A percentile compares a stretch with the other conserved stretches of the same genome.
phyloP scores from a whole-genome alignment of 768 basidiomycete species.

The Porpolomopsis calyptriformis region DNA sequence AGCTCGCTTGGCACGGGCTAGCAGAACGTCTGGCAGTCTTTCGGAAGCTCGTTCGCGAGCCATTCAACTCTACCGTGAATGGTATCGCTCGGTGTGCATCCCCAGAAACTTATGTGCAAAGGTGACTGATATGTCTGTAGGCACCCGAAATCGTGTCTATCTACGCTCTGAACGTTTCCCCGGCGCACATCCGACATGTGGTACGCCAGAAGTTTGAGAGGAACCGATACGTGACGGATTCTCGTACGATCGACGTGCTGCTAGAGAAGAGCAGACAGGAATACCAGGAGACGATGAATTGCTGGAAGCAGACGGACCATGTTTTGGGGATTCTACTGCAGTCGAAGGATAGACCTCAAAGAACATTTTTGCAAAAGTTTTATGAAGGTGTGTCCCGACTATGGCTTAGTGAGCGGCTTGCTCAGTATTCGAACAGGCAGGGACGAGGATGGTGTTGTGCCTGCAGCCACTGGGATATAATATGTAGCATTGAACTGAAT shows the following conservation, averaged over 20 bases:
- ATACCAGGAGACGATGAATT: slow-evolving; percentile 90
- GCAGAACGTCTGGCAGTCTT: slow-evolving; percentile 44
- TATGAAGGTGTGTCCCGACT: slow-evolving; percentile 41
- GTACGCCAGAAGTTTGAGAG: slow-evolving; percentile 82
- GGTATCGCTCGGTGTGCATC: slow-evolving; percentile 79
- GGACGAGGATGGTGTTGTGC: slow-evolving; percentile 62
- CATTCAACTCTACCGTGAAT: slow-evolving; percentile 78
- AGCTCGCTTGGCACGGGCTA: slow-evolving; percentile 66
- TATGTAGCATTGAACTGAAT: slow-evolving; percentile 35
- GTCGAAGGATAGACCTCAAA: slow-evolving; percentile 31
- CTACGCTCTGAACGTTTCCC: slow-evolving; percentile 75
- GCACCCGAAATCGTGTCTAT: slow-evolving; percentile 83
- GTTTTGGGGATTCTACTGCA: slow-evolving; percentile 60
- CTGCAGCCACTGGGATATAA: slow-evolving; percentile 51
- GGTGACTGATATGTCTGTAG: slow-evolving; percentile 26
- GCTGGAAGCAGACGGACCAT: slow-evolving; percentile 85
- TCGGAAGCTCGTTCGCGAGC: slow-evolving; percentile 59
- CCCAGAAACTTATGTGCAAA: not conserved
- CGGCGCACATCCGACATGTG: slow-evolving; percentile 65
- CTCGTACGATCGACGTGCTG: slow-evolving; percentile 74
- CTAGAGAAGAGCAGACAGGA: slow-evolving; percentile 78
- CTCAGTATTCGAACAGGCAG: slow-evolving; percentile 36
- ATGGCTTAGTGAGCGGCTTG: slow-evolving; percentile 6
- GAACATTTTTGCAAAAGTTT: slow-evolving; percentile 76
- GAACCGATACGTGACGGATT: slow-evolving; percentile 74